These are phyloP conservation scores for Verticillium isaacii DNA, from an alignment of 2,329 filamentous ascomycete genomes.

Conservation along the genomic window DNA sequence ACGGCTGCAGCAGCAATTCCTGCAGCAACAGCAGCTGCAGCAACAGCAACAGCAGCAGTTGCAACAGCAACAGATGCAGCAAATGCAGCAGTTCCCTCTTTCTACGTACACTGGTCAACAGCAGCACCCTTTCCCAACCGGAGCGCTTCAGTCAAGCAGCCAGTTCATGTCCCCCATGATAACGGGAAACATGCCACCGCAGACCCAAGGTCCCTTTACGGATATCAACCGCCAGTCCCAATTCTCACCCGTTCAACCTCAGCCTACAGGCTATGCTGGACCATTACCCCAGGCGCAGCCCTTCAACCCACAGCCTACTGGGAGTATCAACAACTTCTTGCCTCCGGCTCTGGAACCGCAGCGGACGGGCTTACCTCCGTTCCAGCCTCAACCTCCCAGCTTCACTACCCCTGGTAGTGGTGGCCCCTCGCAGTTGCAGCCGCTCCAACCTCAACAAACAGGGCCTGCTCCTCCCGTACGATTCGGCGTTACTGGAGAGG, in stretches of 20 bases:
- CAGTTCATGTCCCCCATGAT: slow-evolving; percentile 45
- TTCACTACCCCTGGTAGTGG: slow-evolving; percentile 26
- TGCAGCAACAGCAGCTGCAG: slow-evolving; percentile 31
- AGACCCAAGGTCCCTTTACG: slow-evolving; percentile 32
- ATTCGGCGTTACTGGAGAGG: slow-evolving; percentile 71
- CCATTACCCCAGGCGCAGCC: slow-evolving; percentile 42
- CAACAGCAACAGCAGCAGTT: slow-evolving; percentile 45
- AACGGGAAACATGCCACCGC: slow-evolving; percentile 30
- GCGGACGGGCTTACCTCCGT: slow-evolving; percentile 44
- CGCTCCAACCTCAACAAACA: slow-evolving; percentile 42
- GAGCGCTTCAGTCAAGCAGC: slow-evolving; percentile 18
- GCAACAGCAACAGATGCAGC: slow-evolving; percentile 38
- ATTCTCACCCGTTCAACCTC: slow-evolving; percentile 49
- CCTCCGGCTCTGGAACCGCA: slow-evolving; percentile 58
- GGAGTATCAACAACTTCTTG: slow-evolving; percentile 52
- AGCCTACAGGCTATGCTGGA: slow-evolving; percentile 58
- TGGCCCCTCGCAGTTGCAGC: slow-evolving; percentile 34
- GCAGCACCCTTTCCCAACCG: slow-evolving; percentile 31
- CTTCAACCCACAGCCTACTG: slow-evolving; percentile 35
- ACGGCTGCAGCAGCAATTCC: slow-evolving; percentile 58
- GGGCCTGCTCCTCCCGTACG: slow-evolving; percentile 78
- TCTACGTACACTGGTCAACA: slow-evolving; percentile 25
- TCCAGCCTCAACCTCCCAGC: slow-evolving; percentile 45
- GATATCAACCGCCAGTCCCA: slow-evolving; percentile 33
- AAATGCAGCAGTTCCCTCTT: slow-evolving; percentile 32